Evolutionary conservation across 2,329 filamentous ascomycete species (phyloP), one percentile per base, ranked within the genome.

Genomic region (Sphaerostilbella broomeana): DNA sequence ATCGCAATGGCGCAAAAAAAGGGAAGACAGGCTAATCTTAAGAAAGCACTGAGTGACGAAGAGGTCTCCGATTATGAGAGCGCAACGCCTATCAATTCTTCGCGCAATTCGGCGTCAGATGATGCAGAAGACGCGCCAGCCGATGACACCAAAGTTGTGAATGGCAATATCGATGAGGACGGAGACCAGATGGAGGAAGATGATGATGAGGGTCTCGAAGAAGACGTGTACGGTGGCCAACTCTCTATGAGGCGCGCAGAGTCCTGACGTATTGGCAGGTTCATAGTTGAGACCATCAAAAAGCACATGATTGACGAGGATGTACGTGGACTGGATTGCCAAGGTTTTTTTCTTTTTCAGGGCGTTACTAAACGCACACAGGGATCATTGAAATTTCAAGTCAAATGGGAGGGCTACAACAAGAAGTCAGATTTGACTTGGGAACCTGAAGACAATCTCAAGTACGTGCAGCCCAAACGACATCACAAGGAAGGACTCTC

Each of bases 351-450:
- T 6, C 6, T 28, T 24, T 28, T 7, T 16, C 22, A 19, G 12
- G n/a, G 15, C 21, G 30, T 51, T 29, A 40, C 43, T 41, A n/a
- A 40, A 19, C 8, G 13, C 21, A 18, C n/a, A 7, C 43, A 77
- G 64, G 74, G 73, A 15, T 56, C 58, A 4, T 52, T 79, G 1
- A 69, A 71, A 32, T 88, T 83, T 53, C 71, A 81, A 36, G 83
- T 92, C 24, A 88, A 90, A 53, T 92, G 86, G 86, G 77, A 85
- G 47, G 85, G 85, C 3, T 92, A 81, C 46, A 76, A 84, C 0
- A 74, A 79, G 45, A 77, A 79, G 45, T 59, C 66, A 0, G 86
- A 92, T 49, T 63, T 76, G 52, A 92, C 86, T 0, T 90, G 84
- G 85, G 86, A 92, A 56, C 80, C 83, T 0, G 80, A 86, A 51